Conservation (phyloP, 371 early-diverging fungal species). For the Haplosporangium sp. region DNA sequence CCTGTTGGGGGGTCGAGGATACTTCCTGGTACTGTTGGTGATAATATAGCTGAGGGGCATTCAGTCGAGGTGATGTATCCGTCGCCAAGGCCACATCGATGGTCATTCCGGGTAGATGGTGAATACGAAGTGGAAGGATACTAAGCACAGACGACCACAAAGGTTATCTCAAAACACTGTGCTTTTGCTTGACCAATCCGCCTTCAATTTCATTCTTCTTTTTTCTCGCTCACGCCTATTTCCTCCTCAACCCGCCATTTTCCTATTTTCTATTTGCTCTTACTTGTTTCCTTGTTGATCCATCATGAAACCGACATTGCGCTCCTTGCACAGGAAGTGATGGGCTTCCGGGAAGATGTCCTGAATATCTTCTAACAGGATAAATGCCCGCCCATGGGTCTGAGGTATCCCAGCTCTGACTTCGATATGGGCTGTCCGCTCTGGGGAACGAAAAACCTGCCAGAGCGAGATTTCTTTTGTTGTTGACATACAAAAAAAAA, state of each 20-base stretch:
- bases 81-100: constrained; percentile 1
- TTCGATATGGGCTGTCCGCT: constrained; percentile 2
- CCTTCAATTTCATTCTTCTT: no score
- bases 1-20: not conserved
- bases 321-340: constrained; percentile 16
- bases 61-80: not conserved
- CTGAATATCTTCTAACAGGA: constrained; percentile 20
- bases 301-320: constrained; percentile 19
- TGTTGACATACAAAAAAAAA: no score
- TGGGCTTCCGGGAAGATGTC: constrained; percentile 20
- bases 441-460: constrained; percentile 8
- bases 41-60: not conserved
- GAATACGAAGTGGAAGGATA: not conserved
- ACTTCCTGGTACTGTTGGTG: not conserved
- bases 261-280: not conserved
- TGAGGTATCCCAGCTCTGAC: constrained; percentile 12
- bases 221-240: no score
- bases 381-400: constrained; percentile 16
- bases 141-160: no score
- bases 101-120: not conserved
- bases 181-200: no score
- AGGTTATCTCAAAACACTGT: no score
- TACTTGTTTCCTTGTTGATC: constrained; percentile 22
- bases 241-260: not conserved
- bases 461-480: constrained; percentile 1